Base-by-base conservation (phyloP, 169 alveolate species). In the Theileria sp. region DNA sequence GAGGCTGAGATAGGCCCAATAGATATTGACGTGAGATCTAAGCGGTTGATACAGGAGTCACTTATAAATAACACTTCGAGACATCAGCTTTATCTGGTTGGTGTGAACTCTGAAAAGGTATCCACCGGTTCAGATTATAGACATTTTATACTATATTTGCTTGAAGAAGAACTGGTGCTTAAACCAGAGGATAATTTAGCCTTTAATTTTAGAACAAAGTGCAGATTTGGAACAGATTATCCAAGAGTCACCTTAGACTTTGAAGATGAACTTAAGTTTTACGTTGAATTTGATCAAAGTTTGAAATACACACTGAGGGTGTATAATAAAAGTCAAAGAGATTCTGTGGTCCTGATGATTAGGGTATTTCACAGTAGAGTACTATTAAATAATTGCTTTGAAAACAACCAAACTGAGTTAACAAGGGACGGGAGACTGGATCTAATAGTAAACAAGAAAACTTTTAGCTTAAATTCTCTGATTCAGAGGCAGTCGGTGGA, bases 1-100 rank as follows among this genome's bases (percentile, higher is more conserved):
- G 67, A 71, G 23, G 91, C 86, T 2, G 91, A 85, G 28, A 72
- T 85, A 7, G 91, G 91, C 15, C 91, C 91, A 23, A 56, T 85
- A 44, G 91, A 85, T 50, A 79, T 85, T 54, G 91, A 85, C 60
- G 87, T 85, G 50, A 62, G 77, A 5, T 78, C 91, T 21, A 30
- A 79, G 17, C 58, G 87, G 54, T 65, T 77, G 49, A 85, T 85
- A 17, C 87, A 85, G 85, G 87, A 85, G 56, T 75, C 91, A 8
- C 75, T 85, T 15, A 74, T 85, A 34, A 85, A 54, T 38, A 38
- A 73, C 56, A 75, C 85, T 10, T 73, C 91, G 0, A 76, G 85
- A 10, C 80, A 64, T 61, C 85, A 77, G 65, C 71, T 74, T 25
- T 74, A 74, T 7, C 72, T 74, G 36, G 34, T 50, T 19, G 77